Percentiles rank a stretch among this genome's conserved stretches.
phyloP scores from a whole-genome alignment of 2,329 filamentous ascomycete species.

The Alternaria arborescens region DNA sequence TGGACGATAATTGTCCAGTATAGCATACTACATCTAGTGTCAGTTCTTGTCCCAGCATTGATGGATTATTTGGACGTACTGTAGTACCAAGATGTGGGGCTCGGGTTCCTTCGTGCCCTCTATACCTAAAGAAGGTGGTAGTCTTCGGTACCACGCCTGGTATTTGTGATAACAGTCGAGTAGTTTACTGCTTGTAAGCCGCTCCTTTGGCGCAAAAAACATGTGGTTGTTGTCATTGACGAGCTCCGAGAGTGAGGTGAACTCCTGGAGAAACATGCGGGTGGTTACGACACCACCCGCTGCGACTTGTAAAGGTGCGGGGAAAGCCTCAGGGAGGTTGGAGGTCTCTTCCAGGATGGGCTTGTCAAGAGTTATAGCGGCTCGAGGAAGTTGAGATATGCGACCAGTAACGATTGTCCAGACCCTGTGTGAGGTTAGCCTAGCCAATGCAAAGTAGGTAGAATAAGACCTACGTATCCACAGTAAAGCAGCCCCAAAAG shows the following conservation, averaged over 20 bases:
- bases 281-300: constrained; percentile 32
- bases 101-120: constrained; percentile 63
- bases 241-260: constrained; percentile 76
- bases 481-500: constrained; percentile 63
- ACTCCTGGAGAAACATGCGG: constrained; percentile 57
- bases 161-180: constrained; percentile 73
- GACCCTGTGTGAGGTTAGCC: constrained; percentile 40
- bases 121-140: constrained; percentile 70
- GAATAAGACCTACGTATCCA: constrained; percentile 56
- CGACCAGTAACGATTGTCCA: constrained; percentile 59
- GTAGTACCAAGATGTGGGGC: constrained; percentile 75
- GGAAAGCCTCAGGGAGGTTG: constrained; percentile 47
- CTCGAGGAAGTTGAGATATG: constrained; percentile 57
- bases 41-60: constrained; percentile 11
- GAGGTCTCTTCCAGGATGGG: constrained; percentile 68
- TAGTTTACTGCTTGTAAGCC: constrained; percentile 70
- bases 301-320: constrained; percentile 18
- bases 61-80: constrained; percentile 64
- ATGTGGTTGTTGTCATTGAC: constrained; percentile 76
- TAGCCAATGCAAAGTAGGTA: background rate
- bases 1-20: constrained; percentile 75
- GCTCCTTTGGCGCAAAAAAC: constrained; percentile 74
- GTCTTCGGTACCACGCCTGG: constrained; percentile 73
- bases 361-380: constrained; percentile 60
- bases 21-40: constrained; percentile 61